Conservation (phyloP, 2,329 filamentous ascomycete genomes). For the Rhynchosporium agropyri region DNA sequence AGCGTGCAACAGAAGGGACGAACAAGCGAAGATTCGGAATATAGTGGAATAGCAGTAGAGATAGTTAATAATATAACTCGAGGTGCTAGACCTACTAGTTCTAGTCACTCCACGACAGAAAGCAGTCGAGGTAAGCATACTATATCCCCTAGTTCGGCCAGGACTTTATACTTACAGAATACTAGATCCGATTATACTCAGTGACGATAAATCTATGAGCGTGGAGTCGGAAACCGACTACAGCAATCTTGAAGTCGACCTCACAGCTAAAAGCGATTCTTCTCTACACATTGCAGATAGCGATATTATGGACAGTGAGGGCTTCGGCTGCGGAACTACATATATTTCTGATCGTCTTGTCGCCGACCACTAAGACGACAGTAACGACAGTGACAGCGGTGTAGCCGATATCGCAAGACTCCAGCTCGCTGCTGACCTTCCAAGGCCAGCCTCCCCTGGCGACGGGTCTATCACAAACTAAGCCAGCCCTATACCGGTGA, state of each 20-base stretch:
- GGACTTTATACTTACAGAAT: slow-evolving; percentile 28
- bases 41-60: slow-evolving; percentile 15
- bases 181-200: slow-evolving; percentile 31
- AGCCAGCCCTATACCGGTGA: slow-evolving; percentile 23
- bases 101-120: slow-evolving; percentile 23
- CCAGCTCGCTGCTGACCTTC: slow-evolving; percentile 23
- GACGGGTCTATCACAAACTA: slow-evolving; percentile 23
- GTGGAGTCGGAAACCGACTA: slow-evolving; percentile 29
- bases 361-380: slow-evolving; percentile 22
- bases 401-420: slow-evolving; percentile 22
- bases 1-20: slow-evolving; percentile 24
- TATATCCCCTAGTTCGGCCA: slow-evolving; percentile 24
- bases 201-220: slow-evolving; percentile 28
- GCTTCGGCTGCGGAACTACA: slow-evolving; percentile 24
- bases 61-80: slow-evolving; percentile 23
- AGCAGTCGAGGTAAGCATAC: slow-evolving; percentile 30
- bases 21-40: slow-evolving; percentile 24
- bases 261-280: slow-evolving; percentile 24
- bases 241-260: slow-evolving; percentile 27
- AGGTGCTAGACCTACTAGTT: slow-evolving; percentile 24
- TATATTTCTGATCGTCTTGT: slow-evolving; percentile 24
- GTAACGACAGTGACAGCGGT: slow-evolving; percentile 23
- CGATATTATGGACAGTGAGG: slow-evolving; percentile 19
- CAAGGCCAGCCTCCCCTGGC: slow-evolving; percentile 25
- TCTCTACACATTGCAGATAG: slow-evolving; percentile 21